Conservation (phyloP, 2,329 filamentous ascomycete genomes). For the Colletotrichum orbiculare region DNA sequence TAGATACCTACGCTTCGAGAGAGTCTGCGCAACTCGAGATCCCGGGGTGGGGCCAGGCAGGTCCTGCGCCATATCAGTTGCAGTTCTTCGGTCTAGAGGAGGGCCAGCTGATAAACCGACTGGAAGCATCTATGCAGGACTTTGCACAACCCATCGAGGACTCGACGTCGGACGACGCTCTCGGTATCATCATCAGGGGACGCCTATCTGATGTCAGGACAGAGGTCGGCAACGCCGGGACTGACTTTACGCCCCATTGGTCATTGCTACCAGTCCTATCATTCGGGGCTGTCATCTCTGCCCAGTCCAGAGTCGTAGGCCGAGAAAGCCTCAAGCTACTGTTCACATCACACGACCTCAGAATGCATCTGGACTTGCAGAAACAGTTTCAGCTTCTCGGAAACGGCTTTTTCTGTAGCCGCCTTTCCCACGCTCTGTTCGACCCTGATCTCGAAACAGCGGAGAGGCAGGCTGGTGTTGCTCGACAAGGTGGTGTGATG, state of each 20-base stretch:
- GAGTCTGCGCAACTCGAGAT: background rate
- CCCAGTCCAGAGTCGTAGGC: constrained; percentile 82
- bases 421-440: constrained; percentile 85
- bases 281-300: constrained; percentile 77
- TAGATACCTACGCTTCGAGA: constrained; percentile 39
- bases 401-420: constrained; percentile 84
- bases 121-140: constrained; percentile 62
- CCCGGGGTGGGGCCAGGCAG: background rate
- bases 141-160: constrained; percentile 50
- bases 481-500: constrained; percentile 77
- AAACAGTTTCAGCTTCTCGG: constrained; percentile 85
- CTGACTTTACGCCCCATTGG: constrained; percentile 62
- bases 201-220: constrained; percentile 45
- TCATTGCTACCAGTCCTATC: constrained; percentile 76
- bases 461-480: constrained; percentile 76
- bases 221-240: constrained; percentile 28
- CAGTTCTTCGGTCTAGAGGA: constrained; percentile 62
- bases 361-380: constrained; percentile 79
- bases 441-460: constrained; percentile 84
- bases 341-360: constrained; percentile 78
- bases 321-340: constrained; percentile 79
- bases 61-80: constrained; percentile 42
- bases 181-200: constrained; percentile 40
- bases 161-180: constrained; percentile 38
- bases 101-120: constrained; percentile 56